Evolutionary conservation across 176 grass and related monocot genomes (phyloP).

Genomic region (Aegilops umbellulata): DNA sequence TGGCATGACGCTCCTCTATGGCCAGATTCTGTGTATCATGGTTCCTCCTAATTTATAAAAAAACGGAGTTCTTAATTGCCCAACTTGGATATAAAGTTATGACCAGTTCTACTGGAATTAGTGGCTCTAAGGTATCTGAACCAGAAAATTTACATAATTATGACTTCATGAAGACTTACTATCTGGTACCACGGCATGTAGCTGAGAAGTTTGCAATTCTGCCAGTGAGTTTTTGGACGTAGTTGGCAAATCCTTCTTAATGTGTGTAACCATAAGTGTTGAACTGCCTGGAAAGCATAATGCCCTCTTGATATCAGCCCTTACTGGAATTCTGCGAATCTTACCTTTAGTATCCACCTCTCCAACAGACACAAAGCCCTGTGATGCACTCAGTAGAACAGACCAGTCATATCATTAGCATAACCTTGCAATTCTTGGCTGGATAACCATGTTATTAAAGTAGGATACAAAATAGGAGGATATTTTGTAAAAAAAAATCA

Average conservation of each 20-base stretch:
- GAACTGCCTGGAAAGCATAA: constrained; percentile 89
- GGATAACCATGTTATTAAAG: background rate
- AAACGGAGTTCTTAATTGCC: background rate
- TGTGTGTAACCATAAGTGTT: constrained; percentile 75
- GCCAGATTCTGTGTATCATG: background rate
- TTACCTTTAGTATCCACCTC: constrained; percentile 84
- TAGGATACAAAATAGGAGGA: constrained; percentile 19
- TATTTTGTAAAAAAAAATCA: background rate
- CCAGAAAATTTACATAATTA: background rate
- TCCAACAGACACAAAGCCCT: constrained; percentile 80
- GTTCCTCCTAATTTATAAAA: background rate
- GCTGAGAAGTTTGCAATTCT: constrained; percentile 14
- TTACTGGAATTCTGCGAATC: constrained; percentile 61
- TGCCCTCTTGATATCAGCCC: constrained; percentile 70
- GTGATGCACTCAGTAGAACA: constrained; percentile 27
- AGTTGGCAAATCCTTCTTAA: constrained; percentile 46
- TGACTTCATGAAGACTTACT: constrained; percentile 48
- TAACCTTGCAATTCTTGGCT: background rate
- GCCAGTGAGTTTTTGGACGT: constrained; percentile 6
- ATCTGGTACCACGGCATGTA: constrained; percentile 31
- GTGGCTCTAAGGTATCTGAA: background rate
- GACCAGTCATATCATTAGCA: constrained; percentile 18
- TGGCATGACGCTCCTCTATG: background rate
- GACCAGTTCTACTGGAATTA: background rate
- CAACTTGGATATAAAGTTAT: background rate